Base-by-base conservation (phyloP, 2,329 filamentous ascomycete genomes). In the Apiospora koreana region DNA sequence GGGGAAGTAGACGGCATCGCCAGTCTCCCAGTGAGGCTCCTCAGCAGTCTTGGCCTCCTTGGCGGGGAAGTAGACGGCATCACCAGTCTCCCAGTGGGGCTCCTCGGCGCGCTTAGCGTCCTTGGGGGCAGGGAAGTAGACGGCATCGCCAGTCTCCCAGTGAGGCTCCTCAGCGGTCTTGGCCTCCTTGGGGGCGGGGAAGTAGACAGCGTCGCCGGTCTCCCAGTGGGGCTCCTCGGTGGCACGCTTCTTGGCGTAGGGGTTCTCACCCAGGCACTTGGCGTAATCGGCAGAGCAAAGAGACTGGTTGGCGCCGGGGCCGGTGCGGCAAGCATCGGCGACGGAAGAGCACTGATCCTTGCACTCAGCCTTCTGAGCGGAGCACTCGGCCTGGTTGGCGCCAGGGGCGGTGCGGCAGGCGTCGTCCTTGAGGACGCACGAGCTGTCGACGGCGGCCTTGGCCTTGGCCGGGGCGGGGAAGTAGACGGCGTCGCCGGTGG, bases 181-280 rank as follows among this genome's bases (percentile, higher is more conserved):
- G 9, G 35, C 35, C 35, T 38, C n/a, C 35, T 65, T 18, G 62
- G 54, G 21, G 62, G 38, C 42, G 21, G 62, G 62, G 21, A 50
- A 35, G 64, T 45, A 28, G 23, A 66, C 38, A 9, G 64, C 64
- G 14, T 66, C 64, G 23, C 64, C 64, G n/a, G 31, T 35, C 25
- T 28, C 35, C 3, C 4, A 65, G 62, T 42, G 35, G n/a, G 62
- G 62, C 21, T 9, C n/a, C 38, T 65, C 62, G 38, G 18, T 38
- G 62, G 35, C 35, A n/a, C n/a, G n/a, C 35, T 38, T 38, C 64
- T 65, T 66, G 64, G 64, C 41, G 64, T 66, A 66, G 64, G 64
- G 64, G 64, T 66, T 66, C 31, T 66, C 21, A 21, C 64, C 64
- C n/a, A 66, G 64, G 64, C 64, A 66, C n/a, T 14, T 16, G 38